These are phyloP conservation scores for Rhododendron kiyosumense DNA, from an alignment of 148 eudicot genomes.

Conservation along the genomic window DNA sequence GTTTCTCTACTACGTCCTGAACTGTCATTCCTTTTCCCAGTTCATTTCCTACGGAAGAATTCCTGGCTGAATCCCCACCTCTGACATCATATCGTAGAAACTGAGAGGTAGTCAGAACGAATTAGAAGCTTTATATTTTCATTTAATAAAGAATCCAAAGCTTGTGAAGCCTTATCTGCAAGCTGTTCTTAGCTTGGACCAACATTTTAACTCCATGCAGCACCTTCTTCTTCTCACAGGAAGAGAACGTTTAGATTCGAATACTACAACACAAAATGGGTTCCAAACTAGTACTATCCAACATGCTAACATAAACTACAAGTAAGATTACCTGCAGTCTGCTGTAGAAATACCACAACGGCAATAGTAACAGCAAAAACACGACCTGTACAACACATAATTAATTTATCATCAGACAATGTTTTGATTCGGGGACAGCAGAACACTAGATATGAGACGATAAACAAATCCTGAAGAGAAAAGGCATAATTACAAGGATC, in stretches of 20 bases:
- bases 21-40: background rate
- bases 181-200: background rate
- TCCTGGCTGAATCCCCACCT: background rate
- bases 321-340: conserved; percentile 59
- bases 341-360: conserved; percentile 86
- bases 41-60: background rate
- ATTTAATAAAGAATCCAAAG: background rate
- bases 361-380: conserved; percentile 71
- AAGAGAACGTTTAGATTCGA: background rate
- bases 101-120: background rate
- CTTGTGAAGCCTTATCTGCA: background rate
- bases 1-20: background rate
- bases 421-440: background rate
- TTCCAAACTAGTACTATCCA: background rate
- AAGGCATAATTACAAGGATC: background rate
- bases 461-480: background rate
- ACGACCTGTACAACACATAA: conserved; percentile 42
- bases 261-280: background rate
- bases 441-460: background rate
- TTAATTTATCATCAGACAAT: background rate
- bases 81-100: background rate
- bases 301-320: background rate
- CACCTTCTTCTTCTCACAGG: background rate
- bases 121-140: background rate
- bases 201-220: background rate